Percentiles rank a stretch among this genome's conserved stretches.
Conservation (phyloP, 345 rosid genomes). For the Tarenaya hassleriana region DNA sequence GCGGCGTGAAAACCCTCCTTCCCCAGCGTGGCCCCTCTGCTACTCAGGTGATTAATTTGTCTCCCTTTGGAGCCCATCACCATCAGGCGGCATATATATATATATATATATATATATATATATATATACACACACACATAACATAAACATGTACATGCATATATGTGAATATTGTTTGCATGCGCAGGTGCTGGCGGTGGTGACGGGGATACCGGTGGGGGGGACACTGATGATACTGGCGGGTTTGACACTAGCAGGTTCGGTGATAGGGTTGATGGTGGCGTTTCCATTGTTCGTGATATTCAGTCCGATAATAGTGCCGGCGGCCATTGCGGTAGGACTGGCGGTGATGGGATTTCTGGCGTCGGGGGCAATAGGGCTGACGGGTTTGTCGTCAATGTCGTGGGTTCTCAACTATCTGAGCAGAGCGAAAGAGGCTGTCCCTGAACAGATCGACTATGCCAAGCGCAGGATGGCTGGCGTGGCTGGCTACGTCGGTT, state of each 20-base stretch:
- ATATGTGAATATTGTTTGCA: too few species aligned
- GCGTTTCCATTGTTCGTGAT: constrained; percentile 59
- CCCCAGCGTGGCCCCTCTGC: constrained; percentile 47
- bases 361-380: constrained; percentile 63
- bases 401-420: constrained; percentile 44
- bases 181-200: constrained; percentile 47
- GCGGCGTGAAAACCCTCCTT: constrained; percentile 24
- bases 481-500: constrained; percentile 41
- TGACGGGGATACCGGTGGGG: constrained; percentile 46
- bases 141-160: too few species aligned
- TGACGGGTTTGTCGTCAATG: constrained; percentile 60
- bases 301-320: constrained; percentile 75
- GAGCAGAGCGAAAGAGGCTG: constrained; percentile 29
- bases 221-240: constrained; percentile 60
- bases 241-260: constrained; percentile 57
- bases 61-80: background rate
- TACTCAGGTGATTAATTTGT: constrained; percentile 26
- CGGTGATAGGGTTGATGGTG: constrained; percentile 51
- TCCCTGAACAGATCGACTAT: constrained; percentile 42
- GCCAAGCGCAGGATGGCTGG: constrained; percentile 44
- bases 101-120: background rate
- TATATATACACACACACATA: too few species aligned
- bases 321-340: constrained; percentile 50
- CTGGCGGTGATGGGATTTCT: constrained; percentile 55
- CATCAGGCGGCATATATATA: constrained; percentile 1